Percentiles rank a stretch among this genome's conserved stretches.
Evolutionary conservation across 768 basidiomycete species (phyloP).

Genomic region (Scleroderma bovista): DNA sequence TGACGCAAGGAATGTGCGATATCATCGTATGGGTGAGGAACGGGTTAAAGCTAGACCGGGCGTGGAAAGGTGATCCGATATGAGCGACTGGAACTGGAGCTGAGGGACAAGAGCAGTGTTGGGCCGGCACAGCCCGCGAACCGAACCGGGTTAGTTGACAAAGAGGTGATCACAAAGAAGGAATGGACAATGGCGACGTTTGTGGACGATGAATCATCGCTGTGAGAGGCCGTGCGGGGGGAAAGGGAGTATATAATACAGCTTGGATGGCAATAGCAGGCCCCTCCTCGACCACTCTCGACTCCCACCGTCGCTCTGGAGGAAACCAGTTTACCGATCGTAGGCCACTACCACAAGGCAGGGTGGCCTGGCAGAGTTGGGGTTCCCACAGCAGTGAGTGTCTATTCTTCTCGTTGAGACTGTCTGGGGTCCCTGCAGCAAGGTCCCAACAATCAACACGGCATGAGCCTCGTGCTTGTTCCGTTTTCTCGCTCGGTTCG

Average conservation of each 20-base stretch:
- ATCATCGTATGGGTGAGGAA: no score
- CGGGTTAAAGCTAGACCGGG: background rate
- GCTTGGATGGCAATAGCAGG: background rate
- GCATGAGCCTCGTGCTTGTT: background rate
- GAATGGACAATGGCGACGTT: background rate
- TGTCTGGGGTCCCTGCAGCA: background rate
- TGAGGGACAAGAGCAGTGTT: background rate
- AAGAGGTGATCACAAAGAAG: background rate
- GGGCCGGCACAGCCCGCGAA: background rate
- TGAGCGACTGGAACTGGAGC: background rate
- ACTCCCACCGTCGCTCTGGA: background rate
- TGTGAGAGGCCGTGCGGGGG: background rate
- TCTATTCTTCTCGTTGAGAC: background rate
- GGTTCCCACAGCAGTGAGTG: background rate
- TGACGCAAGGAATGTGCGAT: no score
- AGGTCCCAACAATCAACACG: background rate
- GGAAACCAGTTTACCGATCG: no score
- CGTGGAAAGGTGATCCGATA: background rate
- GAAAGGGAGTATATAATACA: background rate
- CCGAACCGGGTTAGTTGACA: background rate
- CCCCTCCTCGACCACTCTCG: background rate
- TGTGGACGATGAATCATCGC: background rate
- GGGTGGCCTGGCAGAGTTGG: no score
- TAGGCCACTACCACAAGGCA: no score
- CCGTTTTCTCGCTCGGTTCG: background rate